Percentiles rank a stretch among this genome's conserved stretches.
These are phyloP conservation scores for Leccinum disarticulatum DNA, from an alignment of 768 basidiomycete species.

Conservation along the genomic window DNA sequence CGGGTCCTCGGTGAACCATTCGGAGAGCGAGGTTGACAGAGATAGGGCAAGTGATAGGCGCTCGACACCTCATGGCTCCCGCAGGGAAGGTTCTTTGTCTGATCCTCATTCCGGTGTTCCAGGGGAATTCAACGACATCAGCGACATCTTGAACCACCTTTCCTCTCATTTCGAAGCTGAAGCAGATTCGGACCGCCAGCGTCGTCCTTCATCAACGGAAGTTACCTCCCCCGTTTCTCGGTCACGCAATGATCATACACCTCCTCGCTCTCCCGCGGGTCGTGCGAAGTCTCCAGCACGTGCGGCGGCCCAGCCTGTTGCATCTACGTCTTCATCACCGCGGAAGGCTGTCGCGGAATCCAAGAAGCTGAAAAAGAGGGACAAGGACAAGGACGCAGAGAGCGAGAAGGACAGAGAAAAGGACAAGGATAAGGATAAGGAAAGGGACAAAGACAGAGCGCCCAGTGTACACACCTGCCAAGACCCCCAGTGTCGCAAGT, in stretches of 20 bases:
- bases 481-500: conserved; percentile 72
- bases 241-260: conserved; percentile 23
- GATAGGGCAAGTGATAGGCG: conserved; percentile 43
- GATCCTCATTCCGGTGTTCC: conserved; percentile 49
- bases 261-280: conserved; percentile 20
- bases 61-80: conserved; percentile 25
- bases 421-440: conserved; percentile 9
- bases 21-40: conserved; percentile 32
- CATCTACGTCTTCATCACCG: conserved; percentile 50
- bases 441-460: conserved; percentile 43
- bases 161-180: conserved; percentile 67
- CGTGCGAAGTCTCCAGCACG: conserved; percentile 36
- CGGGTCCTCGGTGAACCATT: conserved; percentile 25
- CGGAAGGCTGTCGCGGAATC: conserved; percentile 23
- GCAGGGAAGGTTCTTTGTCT: conserved; percentile 35
- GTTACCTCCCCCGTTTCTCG: conserved; percentile 33
- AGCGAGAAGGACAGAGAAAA: conserved; percentile 24
- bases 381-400: conserved; percentile 31
- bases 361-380: conserved; percentile 30
- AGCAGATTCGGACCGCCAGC: conserved; percentile 41
- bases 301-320: conserved; percentile 40
- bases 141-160: conserved; percentile 74
- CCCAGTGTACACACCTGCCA: conserved; percentile 63
- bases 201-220: conserved; percentile 38
- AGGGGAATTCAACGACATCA: conserved; percentile 68